These are phyloP conservation scores for Pestalotiopsis sp. DNA, from an alignment of 2,329 filamentous ascomycete species.

Conservation along the genomic window DNA sequence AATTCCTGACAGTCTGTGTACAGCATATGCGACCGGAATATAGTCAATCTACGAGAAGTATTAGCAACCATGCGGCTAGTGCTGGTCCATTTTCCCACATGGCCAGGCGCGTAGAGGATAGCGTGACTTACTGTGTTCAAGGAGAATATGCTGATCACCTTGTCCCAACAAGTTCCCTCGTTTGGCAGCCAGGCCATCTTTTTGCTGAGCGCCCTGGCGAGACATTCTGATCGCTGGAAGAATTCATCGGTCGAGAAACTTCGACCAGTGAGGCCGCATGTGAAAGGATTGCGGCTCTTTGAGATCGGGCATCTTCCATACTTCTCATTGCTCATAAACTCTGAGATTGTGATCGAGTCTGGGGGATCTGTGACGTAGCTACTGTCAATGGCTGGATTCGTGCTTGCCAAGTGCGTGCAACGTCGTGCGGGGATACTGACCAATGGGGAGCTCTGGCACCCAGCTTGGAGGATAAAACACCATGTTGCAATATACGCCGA, in stretches of 20 bases:
- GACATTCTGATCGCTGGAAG: slow-evolving; percentile 63
- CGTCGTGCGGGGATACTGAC: slow-evolving; percentile 10
- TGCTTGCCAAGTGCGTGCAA: neutral
- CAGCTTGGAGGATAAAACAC: slow-evolving; percentile 18
- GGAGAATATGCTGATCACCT: slow-evolving; percentile 72
- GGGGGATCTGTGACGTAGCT: slow-evolving; percentile 43
- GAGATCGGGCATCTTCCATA: slow-evolving; percentile 65
- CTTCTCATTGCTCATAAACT: slow-evolving; percentile 72
- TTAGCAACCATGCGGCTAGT: neutral
- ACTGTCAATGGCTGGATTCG: neutral
- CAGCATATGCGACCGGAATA: slow-evolving; percentile 67
- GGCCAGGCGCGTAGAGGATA: neutral
- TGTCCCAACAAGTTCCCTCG: slow-evolving; percentile 74
- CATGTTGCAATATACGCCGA: slow-evolving; percentile 8
- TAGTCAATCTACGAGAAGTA: slow-evolving; percentile 60
- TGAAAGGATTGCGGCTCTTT: slow-evolving; percentile 67
- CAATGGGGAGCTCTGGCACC: slow-evolving; percentile 19
- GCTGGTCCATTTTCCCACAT: neutral
- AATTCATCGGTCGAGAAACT: slow-evolving; percentile 65
- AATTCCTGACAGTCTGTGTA: slow-evolving; percentile 69
- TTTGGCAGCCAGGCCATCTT: slow-evolving; percentile 74
- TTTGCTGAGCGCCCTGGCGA: slow-evolving; percentile 66
- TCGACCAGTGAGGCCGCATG: slow-evolving; percentile 69
- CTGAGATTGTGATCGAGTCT: slow-evolving; percentile 67
- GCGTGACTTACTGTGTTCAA: slow-evolving; percentile 60